Conservation (phyloP, 768 basidiomycete species). For the Hygrophoropsis aurantiaca region DNA sequence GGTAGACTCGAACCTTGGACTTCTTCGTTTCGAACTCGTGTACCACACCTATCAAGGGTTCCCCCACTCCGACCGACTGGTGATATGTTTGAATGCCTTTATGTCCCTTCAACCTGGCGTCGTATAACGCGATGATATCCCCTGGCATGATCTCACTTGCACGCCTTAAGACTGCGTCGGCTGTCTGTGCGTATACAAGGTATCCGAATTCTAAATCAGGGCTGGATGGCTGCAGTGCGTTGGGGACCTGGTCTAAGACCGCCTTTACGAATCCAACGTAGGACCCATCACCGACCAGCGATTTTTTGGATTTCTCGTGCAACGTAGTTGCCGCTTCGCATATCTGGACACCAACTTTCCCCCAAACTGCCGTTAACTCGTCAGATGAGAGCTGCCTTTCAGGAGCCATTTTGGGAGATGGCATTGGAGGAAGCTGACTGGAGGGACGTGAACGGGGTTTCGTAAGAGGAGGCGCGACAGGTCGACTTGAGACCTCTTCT, state of each 20-base stretch:
- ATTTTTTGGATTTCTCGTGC: constrained; percentile 74
- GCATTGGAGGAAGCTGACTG: constrained; percentile 11
- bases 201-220: constrained; percentile 57
- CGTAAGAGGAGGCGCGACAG: constrained; percentile 26
- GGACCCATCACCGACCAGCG: constrained; percentile 82
- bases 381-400: constrained; percentile 52
- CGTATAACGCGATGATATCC: constrained; percentile 73
- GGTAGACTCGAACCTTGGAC: constrained; percentile 79
- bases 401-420: constrained; percentile 8
- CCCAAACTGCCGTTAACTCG: constrained; percentile 69
- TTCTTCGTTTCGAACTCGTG: constrained; percentile 86
- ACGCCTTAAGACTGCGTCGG: constrained; percentile 63
- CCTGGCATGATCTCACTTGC: constrained; percentile 84
- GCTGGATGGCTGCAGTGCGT: constrained; percentile 43
- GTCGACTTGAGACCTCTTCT: constrained; percentile 48
- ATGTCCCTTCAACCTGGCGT: constrained; percentile 76
- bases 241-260: constrained; percentile 65
- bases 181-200: constrained; percentile 73
- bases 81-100: constrained; percentile 79
- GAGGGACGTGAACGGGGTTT: constrained; percentile 8
- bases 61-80: constrained; percentile 52
- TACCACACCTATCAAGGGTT: constrained; percentile 70
- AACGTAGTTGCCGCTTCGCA: constrained; percentile 67
- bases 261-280: constrained; percentile 75
- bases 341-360: constrained; percentile 72